phyloP scores from a whole-genome alignment of 352 stramenopile species.

The Hyaloperonospora brassicae region DNA sequence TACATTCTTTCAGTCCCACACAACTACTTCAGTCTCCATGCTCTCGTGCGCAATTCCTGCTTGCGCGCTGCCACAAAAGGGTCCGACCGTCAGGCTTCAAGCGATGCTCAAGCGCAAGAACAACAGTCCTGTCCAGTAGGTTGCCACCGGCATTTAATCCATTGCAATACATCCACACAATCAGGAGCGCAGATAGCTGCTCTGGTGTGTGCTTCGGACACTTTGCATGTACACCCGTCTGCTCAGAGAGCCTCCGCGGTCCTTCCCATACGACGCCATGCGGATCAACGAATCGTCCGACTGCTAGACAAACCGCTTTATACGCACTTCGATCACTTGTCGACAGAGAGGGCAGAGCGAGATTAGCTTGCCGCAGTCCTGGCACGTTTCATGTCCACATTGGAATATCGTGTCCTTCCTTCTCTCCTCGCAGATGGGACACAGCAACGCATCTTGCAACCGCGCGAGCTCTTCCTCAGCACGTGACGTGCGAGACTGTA shows the following conservation, averaged over 20 bases:
- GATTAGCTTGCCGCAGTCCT: slow-evolving; percentile 41
- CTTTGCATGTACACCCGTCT: slow-evolving; percentile 8
- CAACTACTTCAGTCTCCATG: not conserved
- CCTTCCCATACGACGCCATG: not conserved
- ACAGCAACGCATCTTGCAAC: slow-evolving; percentile 61
- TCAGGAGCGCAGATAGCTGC: slow-evolving; percentile 18
- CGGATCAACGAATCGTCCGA: no score
- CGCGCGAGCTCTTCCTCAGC: slow-evolving; percentile 51
- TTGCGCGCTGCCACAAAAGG: not conserved
- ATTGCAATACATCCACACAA: slow-evolving; percentile 23
- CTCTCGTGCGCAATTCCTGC: slow-evolving; percentile 3
- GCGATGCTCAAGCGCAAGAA: slow-evolving; percentile 18
- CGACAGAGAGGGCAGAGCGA: slow-evolving; percentile 66
- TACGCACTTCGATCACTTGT: slow-evolving; percentile 63
- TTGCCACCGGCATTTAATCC: slow-evolving; percentile 11
- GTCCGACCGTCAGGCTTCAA: slow-evolving; percentile 5
- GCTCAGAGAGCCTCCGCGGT: not conserved
- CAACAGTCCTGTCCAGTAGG: slow-evolving; percentile 1
- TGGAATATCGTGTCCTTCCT: slow-evolving; percentile 79
- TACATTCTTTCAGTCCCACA: slow-evolving; percentile 15
- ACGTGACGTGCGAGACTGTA: slow-evolving; percentile 33
- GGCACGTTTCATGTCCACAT: slow-evolving; percentile 77
- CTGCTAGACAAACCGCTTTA: slow-evolving; percentile 45
- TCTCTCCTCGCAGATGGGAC: slow-evolving; percentile 66
- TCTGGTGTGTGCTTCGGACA: slow-evolving; percentile 9